These are phyloP conservation scores for Nannizzia gypsea DNA, from an alignment of 2,329 filamentous ascomycete species.

Conservation along the genomic window DNA sequence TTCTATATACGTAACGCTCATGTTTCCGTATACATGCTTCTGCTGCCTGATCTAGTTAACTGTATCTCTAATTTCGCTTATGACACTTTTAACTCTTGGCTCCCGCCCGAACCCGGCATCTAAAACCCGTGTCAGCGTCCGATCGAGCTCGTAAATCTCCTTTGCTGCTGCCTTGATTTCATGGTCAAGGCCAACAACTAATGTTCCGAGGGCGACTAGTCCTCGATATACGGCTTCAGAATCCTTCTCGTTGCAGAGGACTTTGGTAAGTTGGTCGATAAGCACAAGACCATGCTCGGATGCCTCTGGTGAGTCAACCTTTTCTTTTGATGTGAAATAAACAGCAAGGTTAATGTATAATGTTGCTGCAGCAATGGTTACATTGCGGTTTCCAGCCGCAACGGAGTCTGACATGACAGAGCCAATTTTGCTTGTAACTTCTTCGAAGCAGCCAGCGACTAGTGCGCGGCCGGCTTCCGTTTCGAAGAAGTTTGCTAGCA, in stretches of 20 bases:
- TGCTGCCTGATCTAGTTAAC: constrained; percentile 3
- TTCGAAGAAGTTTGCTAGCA: constrained; percentile 72
- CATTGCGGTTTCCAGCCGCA: constrained; percentile 55
- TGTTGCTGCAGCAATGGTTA: constrained; percentile 71
- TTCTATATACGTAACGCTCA: constrained; percentile 1
- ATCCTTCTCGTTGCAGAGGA: constrained; percentile 58
- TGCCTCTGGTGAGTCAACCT: constrained; percentile 30
- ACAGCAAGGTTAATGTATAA: constrained; percentile 77
- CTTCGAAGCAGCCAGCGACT: constrained; percentile 46
- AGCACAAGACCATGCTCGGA: constrained; percentile 42
- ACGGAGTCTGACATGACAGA: constrained; percentile 45
- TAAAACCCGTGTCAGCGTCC: constrained; percentile 38
- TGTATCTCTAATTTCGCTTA: constrained; percentile 46
- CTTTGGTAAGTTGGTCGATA: constrained; percentile 49
- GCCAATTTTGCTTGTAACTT: constrained; percentile 50
- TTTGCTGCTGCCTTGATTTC: constrained; percentile 48
- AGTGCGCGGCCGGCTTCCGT: constrained; percentile 58
- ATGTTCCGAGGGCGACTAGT: constrained; percentile 70
- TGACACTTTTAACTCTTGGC: constrained; percentile 48
- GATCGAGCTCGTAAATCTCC: constrained; percentile 44
- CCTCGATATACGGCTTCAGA: constrained; percentile 73
- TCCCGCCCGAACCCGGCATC: constrained; percentile 43
- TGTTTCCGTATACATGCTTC: neutral
- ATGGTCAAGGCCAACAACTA: constrained; percentile 48
- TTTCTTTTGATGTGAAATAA: constrained; percentile 44